Conservation (phyloP, 1,284 basidiomycete species). For the Tilletia caries region DNA sequence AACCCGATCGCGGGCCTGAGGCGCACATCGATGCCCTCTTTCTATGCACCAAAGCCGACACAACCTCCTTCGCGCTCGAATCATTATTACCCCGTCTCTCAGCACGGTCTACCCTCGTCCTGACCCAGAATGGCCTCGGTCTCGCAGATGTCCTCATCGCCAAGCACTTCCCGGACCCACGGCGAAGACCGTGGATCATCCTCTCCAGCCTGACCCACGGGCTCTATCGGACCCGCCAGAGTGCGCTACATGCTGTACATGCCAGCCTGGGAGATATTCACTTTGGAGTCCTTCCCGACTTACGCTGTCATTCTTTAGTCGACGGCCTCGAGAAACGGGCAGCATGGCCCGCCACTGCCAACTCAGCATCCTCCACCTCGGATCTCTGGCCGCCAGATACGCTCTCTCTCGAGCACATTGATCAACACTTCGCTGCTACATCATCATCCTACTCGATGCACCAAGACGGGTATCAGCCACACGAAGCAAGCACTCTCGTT, state of each 20-base stretch:
- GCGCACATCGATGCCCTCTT: slow-evolving; percentile 60
- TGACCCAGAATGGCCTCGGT: slow-evolving; percentile 88
- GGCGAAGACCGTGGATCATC: slow-evolving; percentile 76
- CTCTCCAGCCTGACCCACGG: slow-evolving; percentile 81
- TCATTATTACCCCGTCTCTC: slow-evolving; percentile 67
- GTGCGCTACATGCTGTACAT: slow-evolving; percentile 66
- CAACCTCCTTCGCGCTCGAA: slow-evolving; percentile 64
- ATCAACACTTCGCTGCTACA: background rate
- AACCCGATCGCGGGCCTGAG: slow-evolving; percentile 3
- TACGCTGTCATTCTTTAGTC: slow-evolving; percentile 32
- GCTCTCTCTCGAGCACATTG: background rate
- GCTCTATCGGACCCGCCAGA: slow-evolving; percentile 56
- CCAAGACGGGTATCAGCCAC: background rate
- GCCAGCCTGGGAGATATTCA: slow-evolving; percentile 69
- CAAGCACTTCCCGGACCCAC: slow-evolving; percentile 69
- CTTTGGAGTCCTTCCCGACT: slow-evolving; percentile 76
- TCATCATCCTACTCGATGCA: background rate
- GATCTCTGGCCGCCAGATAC: background rate
- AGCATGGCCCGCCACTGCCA: slow-evolving; percentile 19
- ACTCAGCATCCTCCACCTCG: background rate
- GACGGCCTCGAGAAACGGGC: slow-evolving; percentile 15
- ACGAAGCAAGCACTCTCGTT: slow-evolving; percentile 4
- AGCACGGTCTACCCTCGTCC: slow-evolving; percentile 72
- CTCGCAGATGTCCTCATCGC: slow-evolving; percentile 74
- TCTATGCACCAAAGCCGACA: slow-evolving; percentile 75